A percentile compares a stretch with the other conserved stretches of the same genome.
Conservation (phyloP, 495 filamentous ascomycete species). For the Podospora australis region DNA sequence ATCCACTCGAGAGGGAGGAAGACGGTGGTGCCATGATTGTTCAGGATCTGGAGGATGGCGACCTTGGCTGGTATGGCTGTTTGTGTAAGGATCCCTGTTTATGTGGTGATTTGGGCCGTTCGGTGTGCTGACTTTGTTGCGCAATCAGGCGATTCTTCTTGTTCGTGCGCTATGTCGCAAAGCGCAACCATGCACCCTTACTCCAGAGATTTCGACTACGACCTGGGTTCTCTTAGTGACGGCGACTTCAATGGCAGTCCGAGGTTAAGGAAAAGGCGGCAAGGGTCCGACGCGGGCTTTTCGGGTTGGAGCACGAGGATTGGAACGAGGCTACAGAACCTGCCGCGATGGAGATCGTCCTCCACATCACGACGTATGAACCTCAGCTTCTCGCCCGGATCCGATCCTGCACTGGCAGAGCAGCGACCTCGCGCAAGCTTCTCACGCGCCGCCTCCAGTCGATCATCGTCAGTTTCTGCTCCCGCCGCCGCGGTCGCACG, state of each 20-base stretch:
- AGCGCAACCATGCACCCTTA: conserved; percentile 31
- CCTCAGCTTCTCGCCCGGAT: conserved; percentile 40
- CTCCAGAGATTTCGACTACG: conserved; percentile 45
- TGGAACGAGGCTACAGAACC: conserved; percentile 64
- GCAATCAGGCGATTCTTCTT: conserved; percentile 37
- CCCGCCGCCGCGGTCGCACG: conserved; percentile 41
- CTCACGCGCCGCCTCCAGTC: conserved; percentile 51
- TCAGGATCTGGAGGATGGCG: conserved; percentile 20
- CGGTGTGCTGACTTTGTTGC: neutral
- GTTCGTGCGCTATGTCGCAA: conserved; percentile 35
- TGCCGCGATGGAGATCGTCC: conserved; percentile 61
- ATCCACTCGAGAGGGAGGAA: conserved; percentile 48
- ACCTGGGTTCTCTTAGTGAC: conserved; percentile 54
- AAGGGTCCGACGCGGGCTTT: conserved; percentile 59
- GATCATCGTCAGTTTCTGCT: conserved; percentile 63
- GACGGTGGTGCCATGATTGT: conserved; percentile 47
- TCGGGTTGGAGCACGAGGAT: conserved; percentile 60
- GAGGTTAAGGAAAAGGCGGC: conserved; percentile 50
- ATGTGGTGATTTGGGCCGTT: neutral
- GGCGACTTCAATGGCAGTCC: conserved; percentile 48
- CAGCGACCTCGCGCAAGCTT: conserved; percentile 30
- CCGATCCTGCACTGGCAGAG: conserved; percentile 38
- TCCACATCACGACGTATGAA: conserved; percentile 44
- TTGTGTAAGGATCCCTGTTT: conserved; percentile 39
- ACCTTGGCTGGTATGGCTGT: conserved; percentile 43